Percentiles rank a stretch among this genome's conserved stretches.
Conservation (phyloP, 345 rosid genomes). For the Linum tenue region DNA sequence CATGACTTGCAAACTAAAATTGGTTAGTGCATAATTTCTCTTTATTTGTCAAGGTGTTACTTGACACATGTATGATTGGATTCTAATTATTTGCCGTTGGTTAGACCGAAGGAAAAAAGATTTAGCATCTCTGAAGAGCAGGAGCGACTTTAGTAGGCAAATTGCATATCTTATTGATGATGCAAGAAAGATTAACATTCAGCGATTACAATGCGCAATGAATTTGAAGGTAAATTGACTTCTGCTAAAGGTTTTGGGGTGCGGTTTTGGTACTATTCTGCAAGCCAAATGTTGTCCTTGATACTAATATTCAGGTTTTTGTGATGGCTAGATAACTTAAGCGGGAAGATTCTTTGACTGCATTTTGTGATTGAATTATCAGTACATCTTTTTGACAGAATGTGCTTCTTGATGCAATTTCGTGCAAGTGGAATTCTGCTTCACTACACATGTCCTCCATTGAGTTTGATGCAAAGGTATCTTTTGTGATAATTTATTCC, state of each 20-base stretch:
- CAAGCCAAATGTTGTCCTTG: background rate
- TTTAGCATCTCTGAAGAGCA: constrained; percentile 50
- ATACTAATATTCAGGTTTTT: background rate
- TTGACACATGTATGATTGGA: background rate
- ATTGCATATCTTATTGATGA: constrained; percentile 55
- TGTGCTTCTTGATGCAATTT: constrained; percentile 51
- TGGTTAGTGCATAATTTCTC: constrained; percentile 26
- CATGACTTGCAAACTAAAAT: constrained; percentile 44
- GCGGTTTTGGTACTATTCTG: background rate
- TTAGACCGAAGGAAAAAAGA: constrained; percentile 57
- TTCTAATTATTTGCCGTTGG: constrained; percentile 5
- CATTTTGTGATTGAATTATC: background rate
- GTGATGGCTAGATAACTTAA: background rate
- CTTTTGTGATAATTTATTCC: background rate
- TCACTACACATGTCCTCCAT: constrained; percentile 59
- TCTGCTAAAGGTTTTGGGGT: constrained; percentile 3
- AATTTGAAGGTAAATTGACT: constrained; percentile 41
- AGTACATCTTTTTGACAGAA: constrained; percentile 27
- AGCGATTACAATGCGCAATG: constrained; percentile 41
- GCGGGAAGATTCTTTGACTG: background rate
- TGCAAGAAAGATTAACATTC: constrained; percentile 39
- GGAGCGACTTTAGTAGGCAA: constrained; percentile 50
- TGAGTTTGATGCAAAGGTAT: constrained; percentile 78
- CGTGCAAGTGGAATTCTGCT: constrained; percentile 45
- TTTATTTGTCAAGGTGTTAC: background rate